Evolutionary conservation across 2,329 filamentous ascomycete species (phyloP), one percentile per base, ranked within the genome.

Genomic region (Penicillium hesseltinei): DNA sequence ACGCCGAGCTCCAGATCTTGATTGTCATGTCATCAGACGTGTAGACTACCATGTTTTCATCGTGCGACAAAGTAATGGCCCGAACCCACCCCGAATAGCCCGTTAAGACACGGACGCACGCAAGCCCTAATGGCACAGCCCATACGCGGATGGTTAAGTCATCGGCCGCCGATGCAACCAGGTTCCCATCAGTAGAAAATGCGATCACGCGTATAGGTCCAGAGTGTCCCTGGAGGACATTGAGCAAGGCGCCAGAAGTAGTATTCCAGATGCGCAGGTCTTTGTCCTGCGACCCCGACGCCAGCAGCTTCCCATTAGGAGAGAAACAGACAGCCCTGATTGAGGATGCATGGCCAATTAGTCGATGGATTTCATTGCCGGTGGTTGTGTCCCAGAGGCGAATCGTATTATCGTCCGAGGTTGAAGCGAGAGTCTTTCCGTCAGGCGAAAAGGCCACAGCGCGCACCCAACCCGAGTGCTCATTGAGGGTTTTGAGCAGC

Each of bases 1-100:
- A 51, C 13, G 31, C 46, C 47, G 47, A 56, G 10, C 31, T n/a
- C 54, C 54, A 57, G 17, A 57, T 53, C 49, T 57, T 57, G 49
- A 57, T 57, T 31, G 54, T 57, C 54, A 57, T 57, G 43, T 57
- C 54, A 35, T 57, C 54, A 29, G 54, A 57, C 3, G 54, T 57
- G 17, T 57, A 57, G 31, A 47, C 54, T 4, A 38, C 50, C 35
- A 57, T 43, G 1, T 33, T 46, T 9, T 51, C 54, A 31, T 57
- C 49, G 25, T 3, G 15, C 27, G 36, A 39, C 42, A 57, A 31
- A 17, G 35, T 53, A 21, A 57, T 57, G 5, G 42, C 54, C 21
- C 54, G 49, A 35, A 53, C 54, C 54, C 54, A 57, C 4, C 54
- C 54, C 2, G 54, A 47, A 47, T 53, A 53, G n/a, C 54, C 54